These are phyloP conservation scores for Albophoma yamanashiensis DNA, from an alignment of 2,329 filamentous ascomycete species.

Conservation along the genomic window DNA sequence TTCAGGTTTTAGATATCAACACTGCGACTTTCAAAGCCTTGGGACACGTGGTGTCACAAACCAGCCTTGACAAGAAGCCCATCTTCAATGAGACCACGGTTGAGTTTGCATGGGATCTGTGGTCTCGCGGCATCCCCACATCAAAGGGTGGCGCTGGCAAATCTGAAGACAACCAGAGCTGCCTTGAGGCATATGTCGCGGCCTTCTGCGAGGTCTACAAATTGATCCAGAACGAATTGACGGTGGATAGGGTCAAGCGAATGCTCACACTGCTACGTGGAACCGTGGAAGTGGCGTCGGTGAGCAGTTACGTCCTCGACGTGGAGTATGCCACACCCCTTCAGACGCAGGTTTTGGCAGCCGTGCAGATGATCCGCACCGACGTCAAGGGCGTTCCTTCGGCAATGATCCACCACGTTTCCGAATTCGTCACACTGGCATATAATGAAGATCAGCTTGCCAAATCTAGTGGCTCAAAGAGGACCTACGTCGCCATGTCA, in stretches of 20 bases:
- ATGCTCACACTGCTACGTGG: slow-evolving; percentile 62
- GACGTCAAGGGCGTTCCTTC: slow-evolving; percentile 55
- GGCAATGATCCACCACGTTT: slow-evolving; percentile 56
- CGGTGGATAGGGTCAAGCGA: slow-evolving; percentile 48
- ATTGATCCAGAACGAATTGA: slow-evolving; percentile 55
- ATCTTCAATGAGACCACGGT: slow-evolving; percentile 41
- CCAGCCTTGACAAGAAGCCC: slow-evolving; percentile 28
- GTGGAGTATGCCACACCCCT: slow-evolving; percentile 63
- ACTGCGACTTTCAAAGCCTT: slow-evolving; percentile 61
- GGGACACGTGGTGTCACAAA: slow-evolving; percentile 48
- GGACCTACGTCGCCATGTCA: slow-evolving; percentile 83
- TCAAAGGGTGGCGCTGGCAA: slow-evolving; percentile 23
- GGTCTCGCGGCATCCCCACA: slow-evolving; percentile 55
- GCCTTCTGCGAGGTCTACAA: slow-evolving; percentile 69
- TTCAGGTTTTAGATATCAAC: slow-evolving; percentile 57
- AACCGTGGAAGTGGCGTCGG: slow-evolving; percentile 60
- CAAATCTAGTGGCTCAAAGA: slow-evolving; percentile 32
- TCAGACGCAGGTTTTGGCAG: slow-evolving; percentile 58
- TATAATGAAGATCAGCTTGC: slow-evolving; percentile 36
- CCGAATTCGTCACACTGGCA: slow-evolving; percentile 61
- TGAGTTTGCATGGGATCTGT: slow-evolving; percentile 56
- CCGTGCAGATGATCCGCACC: slow-evolving; percentile 56
- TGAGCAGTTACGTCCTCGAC: slow-evolving; percentile 59
- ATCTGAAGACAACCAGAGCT: slow-evolving; percentile 61
- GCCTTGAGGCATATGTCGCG: slow-evolving; percentile 74